Conservation (phyloP, 2,329 filamentous ascomycete species). For the Seiridium cupressi region DNA sequence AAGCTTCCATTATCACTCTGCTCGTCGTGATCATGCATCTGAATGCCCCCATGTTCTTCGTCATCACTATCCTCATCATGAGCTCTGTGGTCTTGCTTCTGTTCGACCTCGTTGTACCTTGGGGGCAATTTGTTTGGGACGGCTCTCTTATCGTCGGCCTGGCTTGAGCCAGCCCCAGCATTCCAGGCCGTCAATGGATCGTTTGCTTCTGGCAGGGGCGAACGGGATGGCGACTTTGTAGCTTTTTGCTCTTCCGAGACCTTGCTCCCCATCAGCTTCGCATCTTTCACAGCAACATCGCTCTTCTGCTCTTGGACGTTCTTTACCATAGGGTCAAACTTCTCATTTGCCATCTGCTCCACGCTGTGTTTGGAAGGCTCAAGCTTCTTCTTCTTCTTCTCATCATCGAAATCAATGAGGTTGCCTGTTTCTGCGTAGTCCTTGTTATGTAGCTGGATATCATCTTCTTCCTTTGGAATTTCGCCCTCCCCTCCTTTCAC, state of each 20-base stretch:
- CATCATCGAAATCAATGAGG: constrained; percentile 43
- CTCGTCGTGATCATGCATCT: constrained; percentile 34
- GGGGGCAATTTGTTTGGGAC: not conserved
- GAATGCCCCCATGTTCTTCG: constrained; percentile 34
- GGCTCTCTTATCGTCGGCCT: not conserved
- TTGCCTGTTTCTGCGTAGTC: constrained; percentile 29
- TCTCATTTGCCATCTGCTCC: constrained; percentile 21
- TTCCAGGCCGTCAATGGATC: not conserved
- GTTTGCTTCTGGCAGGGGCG: constrained; percentile 5
- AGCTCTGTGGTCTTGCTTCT: constrained; percentile 8
- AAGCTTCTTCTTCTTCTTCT: constrained; percentile 6
- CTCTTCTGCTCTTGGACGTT: constrained; percentile 22
- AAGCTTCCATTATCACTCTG: constrained; percentile 11
- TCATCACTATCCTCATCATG: constrained; percentile 18
- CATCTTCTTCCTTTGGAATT: constrained; percentile 48
- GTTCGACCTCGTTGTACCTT: not conserved
- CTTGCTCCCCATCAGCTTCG: constrained; percentile 13
- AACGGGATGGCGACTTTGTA: not conserved
- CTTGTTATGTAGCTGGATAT: constrained; percentile 29
- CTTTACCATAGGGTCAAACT: constrained; percentile 24
- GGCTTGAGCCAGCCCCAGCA: not conserved
- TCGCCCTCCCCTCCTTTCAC: constrained; percentile 38
- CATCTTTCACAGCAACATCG: constrained; percentile 14
- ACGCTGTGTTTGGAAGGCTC: constrained; percentile 15
- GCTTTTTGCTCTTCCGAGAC: constrained; percentile 8